Evolutionary conservation across 768 basidiomycete genomes (phyloP).

Genomic region (Phylloporus sp.): DNA sequence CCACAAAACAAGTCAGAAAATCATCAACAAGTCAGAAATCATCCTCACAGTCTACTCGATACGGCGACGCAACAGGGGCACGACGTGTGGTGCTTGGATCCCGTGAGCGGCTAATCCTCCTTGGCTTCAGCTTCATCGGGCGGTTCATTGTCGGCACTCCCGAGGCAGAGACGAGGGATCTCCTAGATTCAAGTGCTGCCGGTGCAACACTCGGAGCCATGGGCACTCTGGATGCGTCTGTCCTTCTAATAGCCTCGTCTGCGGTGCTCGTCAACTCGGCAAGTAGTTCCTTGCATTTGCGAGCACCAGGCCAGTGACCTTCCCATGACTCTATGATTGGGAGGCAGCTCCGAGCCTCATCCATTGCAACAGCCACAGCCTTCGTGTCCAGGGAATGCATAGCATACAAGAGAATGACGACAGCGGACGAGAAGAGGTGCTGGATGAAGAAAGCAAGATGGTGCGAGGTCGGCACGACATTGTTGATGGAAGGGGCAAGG

Average conservation of each 20-base stretch:
- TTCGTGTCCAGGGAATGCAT: constrained; percentile 75
- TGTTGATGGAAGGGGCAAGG: constrained; percentile 79
- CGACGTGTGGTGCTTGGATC: constrained; percentile 54
- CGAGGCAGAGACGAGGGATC: constrained; percentile 47
- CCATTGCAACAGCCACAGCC: constrained; percentile 69
- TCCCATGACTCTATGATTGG: constrained; percentile 76
- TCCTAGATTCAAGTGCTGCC: constrained; percentile 47
- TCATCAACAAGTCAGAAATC: neutral
- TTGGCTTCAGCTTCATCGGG: constrained; percentile 46
- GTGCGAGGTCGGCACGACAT: constrained; percentile 80
- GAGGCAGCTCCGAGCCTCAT: constrained; percentile 74
- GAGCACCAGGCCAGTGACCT: constrained; percentile 83
- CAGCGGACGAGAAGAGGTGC: constrained; percentile 83
- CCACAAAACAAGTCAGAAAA: constrained; percentile 15
- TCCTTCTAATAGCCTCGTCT: constrained; percentile 55
- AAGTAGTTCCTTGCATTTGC: constrained; percentile 81
- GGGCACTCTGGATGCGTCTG: constrained; percentile 20
- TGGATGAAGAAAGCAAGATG: constrained; percentile 89
- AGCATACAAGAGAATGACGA: constrained; percentile 79
- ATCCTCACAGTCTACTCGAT: constrained; percentile 60
- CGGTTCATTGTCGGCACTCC: constrained; percentile 45
- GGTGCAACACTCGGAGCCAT: constrained; percentile 27
- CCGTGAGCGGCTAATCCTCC: constrained; percentile 55
- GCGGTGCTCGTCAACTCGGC: constrained; percentile 67
- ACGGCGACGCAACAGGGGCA: constrained; percentile 57